phyloP scores from a whole-genome alignment of 371 early-diverging fungal species.

The Amoeboaphelidium protococcarum region DNA sequence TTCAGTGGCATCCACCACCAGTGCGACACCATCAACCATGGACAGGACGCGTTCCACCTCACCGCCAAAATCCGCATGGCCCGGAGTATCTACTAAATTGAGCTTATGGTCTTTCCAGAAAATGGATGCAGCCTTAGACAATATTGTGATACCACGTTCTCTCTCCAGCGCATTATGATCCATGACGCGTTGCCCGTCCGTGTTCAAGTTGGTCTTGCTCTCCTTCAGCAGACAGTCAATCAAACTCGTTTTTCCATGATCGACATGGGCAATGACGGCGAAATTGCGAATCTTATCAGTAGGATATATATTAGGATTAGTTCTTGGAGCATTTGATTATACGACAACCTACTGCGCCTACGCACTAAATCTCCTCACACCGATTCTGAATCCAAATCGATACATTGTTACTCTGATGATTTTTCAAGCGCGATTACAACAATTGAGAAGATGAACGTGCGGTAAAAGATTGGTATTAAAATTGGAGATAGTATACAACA shows the following conservation, averaged over 20 bases:
- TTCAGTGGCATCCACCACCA: slow-evolving; percentile 8
- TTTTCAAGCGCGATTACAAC: no score
- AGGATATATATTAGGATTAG: no score
- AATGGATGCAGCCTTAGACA: slow-evolving; percentile 19
- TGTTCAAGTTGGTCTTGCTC: slow-evolving; percentile 9
- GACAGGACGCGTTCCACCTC: slow-evolving; percentile 60
- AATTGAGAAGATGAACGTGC: no score
- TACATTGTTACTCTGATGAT: no score
- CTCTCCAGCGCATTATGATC: slow-evolving; percentile 50
- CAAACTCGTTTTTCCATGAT: slow-evolving; percentile 13
- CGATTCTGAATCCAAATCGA: no score
- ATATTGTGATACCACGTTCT: slow-evolving; percentile 10
- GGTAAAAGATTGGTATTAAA: no score
- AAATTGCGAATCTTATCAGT: slow-evolving; percentile 15
- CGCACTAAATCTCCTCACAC: no score
- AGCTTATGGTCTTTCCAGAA: slow-evolving; percentile 11
- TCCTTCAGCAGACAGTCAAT: slow-evolving; percentile 9
- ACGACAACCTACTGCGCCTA: no score
- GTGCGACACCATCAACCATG: slow-evolving; percentile 22
- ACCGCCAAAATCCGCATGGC: slow-evolving; percentile 45
- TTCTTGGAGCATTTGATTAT: no score
- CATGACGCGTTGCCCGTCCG: slow-evolving; percentile 26
- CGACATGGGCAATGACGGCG: slow-evolving; percentile 25
- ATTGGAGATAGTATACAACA: no score
- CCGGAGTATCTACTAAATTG: slow-evolving; percentile 10